Conservation (phyloP, 441 rosid genomes). For the Adansonia grandidieri region DNA sequence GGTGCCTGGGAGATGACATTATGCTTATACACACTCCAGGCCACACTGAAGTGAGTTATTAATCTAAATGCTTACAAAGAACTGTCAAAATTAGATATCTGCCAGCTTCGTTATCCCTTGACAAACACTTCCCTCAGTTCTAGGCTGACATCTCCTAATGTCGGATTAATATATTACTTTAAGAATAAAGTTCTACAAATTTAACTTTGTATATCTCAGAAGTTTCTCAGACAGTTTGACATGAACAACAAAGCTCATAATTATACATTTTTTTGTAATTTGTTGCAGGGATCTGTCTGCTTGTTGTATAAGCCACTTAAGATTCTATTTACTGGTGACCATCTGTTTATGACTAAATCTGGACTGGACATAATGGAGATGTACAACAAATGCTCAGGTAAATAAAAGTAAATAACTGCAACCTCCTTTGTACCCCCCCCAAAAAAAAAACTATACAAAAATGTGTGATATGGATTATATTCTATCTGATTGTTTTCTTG, state of each 20-base stretch:
- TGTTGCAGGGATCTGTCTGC: constrained; percentile 28
- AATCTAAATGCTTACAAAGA: constrained; percentile 15
- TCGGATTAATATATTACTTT: too few relatives aligned
- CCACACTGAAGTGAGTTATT: constrained; percentile 51
- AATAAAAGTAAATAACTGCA: neutral
- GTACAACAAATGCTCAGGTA: constrained; percentile 27
- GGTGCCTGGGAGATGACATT: constrained; percentile 52
- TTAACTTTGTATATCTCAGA: neutral
- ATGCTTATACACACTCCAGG: constrained; percentile 64
- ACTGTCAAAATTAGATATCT: neutral
- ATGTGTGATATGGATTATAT: neutral
- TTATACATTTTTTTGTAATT: neutral
- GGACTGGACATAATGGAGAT: constrained; percentile 22
- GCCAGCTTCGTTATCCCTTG: neutral
- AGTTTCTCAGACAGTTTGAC: neutral
- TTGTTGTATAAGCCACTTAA: constrained; percentile 24
- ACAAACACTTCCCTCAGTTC: neutral
- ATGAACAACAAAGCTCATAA: constrained; percentile 1
- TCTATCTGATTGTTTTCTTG: neutral
- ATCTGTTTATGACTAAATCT: constrained; percentile 19
- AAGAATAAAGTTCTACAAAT: neutral
- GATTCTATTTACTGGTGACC: constrained; percentile 28
- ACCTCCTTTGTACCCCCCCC: neutral
- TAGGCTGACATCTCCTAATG: neutral
- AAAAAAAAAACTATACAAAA: neutral